Evolutionary conservation across 2,329 filamentous ascomycete genomes (phyloP), one percentile per base, ranked within the genome.

Genomic region (Hypoxylon sp.): DNA sequence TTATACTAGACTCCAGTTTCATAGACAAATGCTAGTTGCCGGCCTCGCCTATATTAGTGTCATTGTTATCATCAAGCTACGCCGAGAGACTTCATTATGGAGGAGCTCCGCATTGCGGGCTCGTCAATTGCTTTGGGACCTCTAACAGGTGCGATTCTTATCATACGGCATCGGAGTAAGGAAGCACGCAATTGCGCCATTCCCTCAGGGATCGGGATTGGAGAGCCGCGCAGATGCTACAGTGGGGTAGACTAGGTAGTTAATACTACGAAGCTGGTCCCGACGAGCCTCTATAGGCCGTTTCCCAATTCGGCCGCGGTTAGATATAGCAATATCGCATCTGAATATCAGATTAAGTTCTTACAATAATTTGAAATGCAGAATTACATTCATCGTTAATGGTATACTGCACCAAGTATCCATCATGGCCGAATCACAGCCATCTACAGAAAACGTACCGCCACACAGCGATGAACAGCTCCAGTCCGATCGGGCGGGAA

Each of bases 321-420:
- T n/a, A 47, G 39, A n/a, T 17, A 19, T 59, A 14, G 48, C 31
- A 50, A 63, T 60, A 63, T 60, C 51, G 11, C 1, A 24, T 50
- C 77, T 1, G 59, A 78, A 44, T 75, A 79, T 61, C 80, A 81
- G 63, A 78, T 78, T 26, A 68, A 76, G 29, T 74, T 78, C 51
- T 61, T 57, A 78, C 77, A 3, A 76, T 50, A 3, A 6, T 35
- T 51, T 29, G n/a, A 3, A 19, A 48, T 17, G 47, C 26, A 4
- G n/a, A 24, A 3, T 39, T 44, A 26, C 4, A 35, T 8, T 58
- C 10, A 42, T 8, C 24, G 37, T 26, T 4, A 3, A 26, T 2
- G 26, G 1, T 26, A 26, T 26, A 26, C 26, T 26, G 26, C 6
- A 26, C 26, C 26, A 3, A 26, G 11, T n/a, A 37, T 44, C 35